Conservation (phyloP, 2,329 filamentous ascomycete genomes). For the Colletotrichum trifolii region DNA sequence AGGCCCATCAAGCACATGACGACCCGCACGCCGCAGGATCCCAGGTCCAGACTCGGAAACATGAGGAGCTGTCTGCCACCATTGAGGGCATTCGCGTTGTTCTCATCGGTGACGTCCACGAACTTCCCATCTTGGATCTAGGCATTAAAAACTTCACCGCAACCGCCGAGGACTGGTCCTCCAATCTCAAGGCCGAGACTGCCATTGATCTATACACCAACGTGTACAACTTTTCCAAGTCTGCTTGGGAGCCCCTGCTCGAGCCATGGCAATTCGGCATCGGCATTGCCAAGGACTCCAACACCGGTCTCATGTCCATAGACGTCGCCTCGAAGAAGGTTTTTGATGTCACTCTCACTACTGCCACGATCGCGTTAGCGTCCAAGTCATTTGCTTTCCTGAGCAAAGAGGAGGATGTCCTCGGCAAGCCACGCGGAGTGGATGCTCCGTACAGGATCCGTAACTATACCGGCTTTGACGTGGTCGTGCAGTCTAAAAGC, state of each 20-base stretch:
- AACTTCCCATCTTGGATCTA: constrained; percentile 93
- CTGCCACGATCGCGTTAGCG: constrained; percentile 90
- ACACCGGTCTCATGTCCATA: constrained; percentile 81
- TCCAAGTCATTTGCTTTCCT: constrained; percentile 95
- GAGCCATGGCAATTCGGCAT: constrained; percentile 98
- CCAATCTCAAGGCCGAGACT: constrained; percentile 85
- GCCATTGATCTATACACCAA: constrained; percentile 95
- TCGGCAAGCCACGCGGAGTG: constrained; percentile 90
- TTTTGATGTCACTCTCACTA: constrained; percentile 92
- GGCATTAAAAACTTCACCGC: constrained; percentile 91
- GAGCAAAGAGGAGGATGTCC: constrained; percentile 86
- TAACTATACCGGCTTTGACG: constrained; percentile 94
- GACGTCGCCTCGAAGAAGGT: constrained; percentile 90
- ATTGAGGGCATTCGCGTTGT: constrained; percentile 92
- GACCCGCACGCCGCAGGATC: constrained; percentile 23
- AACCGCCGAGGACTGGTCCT: constrained; percentile 90
- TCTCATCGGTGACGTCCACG: constrained; percentile 94
- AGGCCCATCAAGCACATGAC: constrained; percentile 39
- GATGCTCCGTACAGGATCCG: constrained; percentile 94
- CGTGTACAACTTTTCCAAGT: constrained; percentile 99
- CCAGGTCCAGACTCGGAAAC: constrained; percentile 45
- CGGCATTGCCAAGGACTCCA: constrained; percentile 82
- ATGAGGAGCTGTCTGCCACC: constrained; percentile 85
- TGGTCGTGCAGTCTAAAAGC: constrained; percentile 84
- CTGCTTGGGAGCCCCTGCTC: constrained; percentile 94